phyloP scores from a whole-genome alignment of 495 filamentous ascomycete species.

The Neurospora sp. region DNA sequence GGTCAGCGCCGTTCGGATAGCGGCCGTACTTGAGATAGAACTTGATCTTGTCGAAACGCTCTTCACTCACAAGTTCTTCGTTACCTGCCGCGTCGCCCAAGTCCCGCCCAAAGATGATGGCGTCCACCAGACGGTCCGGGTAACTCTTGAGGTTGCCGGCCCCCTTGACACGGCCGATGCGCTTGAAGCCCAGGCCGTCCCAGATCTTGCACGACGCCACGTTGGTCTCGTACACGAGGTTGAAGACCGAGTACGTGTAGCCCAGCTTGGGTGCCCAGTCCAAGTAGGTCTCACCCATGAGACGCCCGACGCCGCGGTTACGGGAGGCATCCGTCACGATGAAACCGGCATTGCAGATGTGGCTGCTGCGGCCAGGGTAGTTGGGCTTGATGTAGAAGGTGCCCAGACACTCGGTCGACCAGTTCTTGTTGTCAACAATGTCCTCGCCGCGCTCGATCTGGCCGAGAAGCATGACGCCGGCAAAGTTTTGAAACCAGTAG shows the following conservation, averaged over 20 bases:
- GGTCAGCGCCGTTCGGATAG: conserved; percentile 87
- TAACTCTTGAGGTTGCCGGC: conserved; percentile 76
- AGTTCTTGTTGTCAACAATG: conserved; percentile 61
- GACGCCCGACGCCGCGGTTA: conserved; percentile 78
- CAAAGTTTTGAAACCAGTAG: conserved; percentile 97
- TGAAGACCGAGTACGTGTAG: conserved; percentile 95
- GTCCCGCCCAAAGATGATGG: conserved; percentile 92
- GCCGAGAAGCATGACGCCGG: conserved; percentile 84
- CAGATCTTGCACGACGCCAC: conserved; percentile 90
- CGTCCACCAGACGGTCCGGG: conserved; percentile 75
- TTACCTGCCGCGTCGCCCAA: conserved; percentile 45
- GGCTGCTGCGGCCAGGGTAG: conserved; percentile 90
- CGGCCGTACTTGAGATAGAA: conserved; percentile 93
- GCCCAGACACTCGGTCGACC: conserved; percentile 77
- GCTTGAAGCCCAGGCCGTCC: conserved; percentile 97
- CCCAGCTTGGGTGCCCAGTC: conserved; percentile 93
- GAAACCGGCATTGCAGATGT: conserved; percentile 94
- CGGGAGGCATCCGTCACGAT: conserved; percentile 83
- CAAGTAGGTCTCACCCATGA: conserved; percentile 90
- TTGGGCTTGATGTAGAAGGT: conserved; percentile 98
- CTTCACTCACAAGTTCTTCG: conserved; percentile 87
- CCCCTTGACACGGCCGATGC: conserved; percentile 83
- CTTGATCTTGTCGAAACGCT: conserved; percentile 96
- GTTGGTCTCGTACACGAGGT: conserved; percentile 96
- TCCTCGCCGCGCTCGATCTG: conserved; percentile 51